Evolutionary conservation across 345 rosid species (phyloP).

Genomic region (Sisymbrium irio): DNA sequence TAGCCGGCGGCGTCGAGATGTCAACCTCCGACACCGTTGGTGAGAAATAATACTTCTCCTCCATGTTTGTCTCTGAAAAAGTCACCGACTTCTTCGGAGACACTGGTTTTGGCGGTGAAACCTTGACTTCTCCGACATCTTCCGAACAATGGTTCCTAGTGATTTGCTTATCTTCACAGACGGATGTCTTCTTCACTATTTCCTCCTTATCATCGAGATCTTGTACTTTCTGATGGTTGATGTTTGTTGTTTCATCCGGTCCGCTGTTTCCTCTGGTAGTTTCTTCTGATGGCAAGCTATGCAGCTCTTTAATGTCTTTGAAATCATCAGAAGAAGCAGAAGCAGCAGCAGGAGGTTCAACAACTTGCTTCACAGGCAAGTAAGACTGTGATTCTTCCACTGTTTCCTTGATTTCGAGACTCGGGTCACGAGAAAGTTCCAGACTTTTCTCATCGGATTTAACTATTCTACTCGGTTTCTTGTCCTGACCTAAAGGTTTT

Average conservation of each 20-base stretch:
- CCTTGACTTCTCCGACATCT: conserved; percentile 30
- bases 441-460: conserved; percentile 1
- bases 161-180: conserved; percentile 34
- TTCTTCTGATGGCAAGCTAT: conserved; percentile 40
- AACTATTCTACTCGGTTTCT: conserved; percentile 33
- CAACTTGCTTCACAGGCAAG: conserved; percentile 26
- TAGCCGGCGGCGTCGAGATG: conserved; percentile 62
- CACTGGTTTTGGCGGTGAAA: conserved; percentile 31
- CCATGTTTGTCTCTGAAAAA: conserved; percentile 37
- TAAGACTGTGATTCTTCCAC: conserved; percentile 25
- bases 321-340: conserved; percentile 37
- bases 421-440: conserved; percentile 34
- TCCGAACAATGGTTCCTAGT: conserved; percentile 19
- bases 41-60: conserved; percentile 33
- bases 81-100: conserved; percentile 38
- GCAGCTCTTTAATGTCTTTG: conserved; percentile 66
- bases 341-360: conserved; percentile 27
- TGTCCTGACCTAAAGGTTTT: conserved; percentile 35
- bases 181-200: conserved; percentile 28
- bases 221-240: conserved; percentile 12
- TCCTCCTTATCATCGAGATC: conserved; percentile 35
- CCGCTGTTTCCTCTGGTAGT: conserved; percentile 29
- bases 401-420: conserved; percentile 45
- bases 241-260: conserved; percentile 18
- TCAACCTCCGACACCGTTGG: conserved; percentile 55